Percentiles rank a stretch among this genome's conserved stretches.
phyloP scores from a whole-genome alignment of 345 rosid species.

The Hirschfeldia incana region DNA sequence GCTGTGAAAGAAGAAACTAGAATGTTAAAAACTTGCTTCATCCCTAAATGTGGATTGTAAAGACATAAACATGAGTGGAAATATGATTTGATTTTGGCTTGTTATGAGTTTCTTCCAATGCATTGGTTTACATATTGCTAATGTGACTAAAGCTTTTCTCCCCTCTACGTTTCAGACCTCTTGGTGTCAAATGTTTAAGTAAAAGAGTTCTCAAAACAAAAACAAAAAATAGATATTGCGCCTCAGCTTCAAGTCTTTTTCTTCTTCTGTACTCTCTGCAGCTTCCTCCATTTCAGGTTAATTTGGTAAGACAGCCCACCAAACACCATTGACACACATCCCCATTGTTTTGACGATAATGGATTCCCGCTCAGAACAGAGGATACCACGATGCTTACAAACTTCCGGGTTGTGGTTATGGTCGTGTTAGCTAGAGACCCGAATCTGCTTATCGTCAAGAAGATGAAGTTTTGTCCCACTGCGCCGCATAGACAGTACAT shows the following conservation, averaged over 20 bases:
- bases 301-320: slow-evolving; percentile 96
- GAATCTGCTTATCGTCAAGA: slow-evolving; percentile 87
- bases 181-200: not conserved
- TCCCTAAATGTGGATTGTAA: slow-evolving; percentile 15
- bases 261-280: slow-evolving; percentile 81
- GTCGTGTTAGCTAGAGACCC: slow-evolving; percentile 97
- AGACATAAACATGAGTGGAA: slow-evolving; percentile 28
- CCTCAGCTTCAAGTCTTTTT: slow-evolving; percentile 54
- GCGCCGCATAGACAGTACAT: slow-evolving; percentile 93
- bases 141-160: slow-evolving; percentile 23
- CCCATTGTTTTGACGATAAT: slow-evolving; percentile 87
- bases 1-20: slow-evolving; percentile 1
- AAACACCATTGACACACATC: slow-evolving; percentile 89
- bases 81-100: slow-evolving; percentile 28
- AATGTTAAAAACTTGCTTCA: slow-evolving; percentile 12
- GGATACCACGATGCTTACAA: slow-evolving; percentile 90
- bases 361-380: slow-evolving; percentile 93
- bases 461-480: slow-evolving; percentile 96
- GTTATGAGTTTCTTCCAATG: slow-evolving; percentile 19
- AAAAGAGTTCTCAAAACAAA: slow-evolving; percentile 11
- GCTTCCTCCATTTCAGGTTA: slow-evolving; percentile 87
- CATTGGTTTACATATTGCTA: slow-evolving; percentile 32
- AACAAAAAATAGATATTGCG: not conserved
- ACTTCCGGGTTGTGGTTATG: slow-evolving; percentile 93
- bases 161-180: slow-evolving; percentile 23